Evolutionary conservation across 257 asterid species (phyloP), one percentile per base, ranked within the genome.

Genomic region (Solanum pimpinellifolium): DNA sequence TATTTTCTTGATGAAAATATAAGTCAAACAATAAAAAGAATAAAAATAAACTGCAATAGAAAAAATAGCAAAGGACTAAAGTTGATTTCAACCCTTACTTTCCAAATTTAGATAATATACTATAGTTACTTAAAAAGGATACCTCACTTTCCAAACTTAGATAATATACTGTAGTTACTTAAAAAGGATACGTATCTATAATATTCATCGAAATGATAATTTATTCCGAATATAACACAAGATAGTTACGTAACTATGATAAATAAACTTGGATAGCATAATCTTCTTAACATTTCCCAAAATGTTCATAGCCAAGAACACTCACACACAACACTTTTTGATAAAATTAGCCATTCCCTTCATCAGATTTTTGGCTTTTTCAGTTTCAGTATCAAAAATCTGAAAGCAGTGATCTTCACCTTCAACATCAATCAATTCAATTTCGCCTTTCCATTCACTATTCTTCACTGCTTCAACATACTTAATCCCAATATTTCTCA

Each of bases 381-480:
- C 84, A 37, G 88, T 13, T 3, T 88, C 47, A 66, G 82, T 65
- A 52, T 65, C 25, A 41, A 60, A 85, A n/a, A 88, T 10, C 35
- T 88, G 88, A 25, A 88, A 88, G 70, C 88, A 86, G 80, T 88
- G 90, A 37, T 11, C 88, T 74, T 88, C 90, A 47, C 89, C 90
- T 82, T 86, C 73, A 56, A 88, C 89, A 31, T 81, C 85, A 83
- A 86, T 75, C 46, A 86, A 35, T 15, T 88, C 87, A 23, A 88
- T 69, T 70, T 86, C 88, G 2, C 90, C 89, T 41, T 82, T 83
- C 90, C 90, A 88, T 35, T 46, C 87, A 87, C 89, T 83, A 13
- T 83, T 56, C 69, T 87, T 87, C 56, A 87, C 76, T 35, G 77
- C 89, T 69, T 83, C 85, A 15, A 20, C 89, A 83, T 87, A 87